Evolutionary conservation across 257 asterid species (phyloP).

Genomic region (Solanum megistacrolobum): DNA sequence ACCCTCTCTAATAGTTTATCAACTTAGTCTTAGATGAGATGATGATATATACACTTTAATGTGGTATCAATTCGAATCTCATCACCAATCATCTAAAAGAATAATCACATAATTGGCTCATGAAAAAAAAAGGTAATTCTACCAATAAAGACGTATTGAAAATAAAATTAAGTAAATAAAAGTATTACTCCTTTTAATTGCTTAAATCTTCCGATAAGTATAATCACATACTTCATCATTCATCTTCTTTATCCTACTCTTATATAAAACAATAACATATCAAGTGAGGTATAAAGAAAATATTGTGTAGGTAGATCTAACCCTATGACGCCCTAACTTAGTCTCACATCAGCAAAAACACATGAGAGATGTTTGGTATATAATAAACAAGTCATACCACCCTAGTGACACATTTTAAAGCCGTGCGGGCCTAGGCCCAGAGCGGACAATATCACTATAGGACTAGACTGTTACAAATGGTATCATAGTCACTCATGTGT

Average conservation of each 20-base stretch:
- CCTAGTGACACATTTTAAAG: not conserved
- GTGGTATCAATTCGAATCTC: not conserved
- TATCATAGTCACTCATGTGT: not conserved
- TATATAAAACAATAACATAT: not conserved
- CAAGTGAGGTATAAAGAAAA: not conserved
- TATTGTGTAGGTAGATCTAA: not conserved
- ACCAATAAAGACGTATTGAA: not conserved
- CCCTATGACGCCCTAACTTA: no score
- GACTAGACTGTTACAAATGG: no score
- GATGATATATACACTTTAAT: not conserved
- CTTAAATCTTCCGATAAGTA: not conserved
- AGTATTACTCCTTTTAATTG: fast-evolving
- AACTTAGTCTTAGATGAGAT: not conserved
- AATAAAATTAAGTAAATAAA: not conserved
- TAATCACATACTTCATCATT: not conserved
- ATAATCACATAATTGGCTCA: not conserved
- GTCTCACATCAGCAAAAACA: no score
- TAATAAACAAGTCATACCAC: not conserved
- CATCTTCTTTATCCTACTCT: not conserved
- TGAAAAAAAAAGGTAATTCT: not conserved
- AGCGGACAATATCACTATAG: not conserved
- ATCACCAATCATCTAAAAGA: not conserved
- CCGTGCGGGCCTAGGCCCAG: not conserved
- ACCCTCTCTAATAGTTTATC: not conserved
- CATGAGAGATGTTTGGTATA: not conserved